phyloP scores from a whole-genome alignment of 768 basidiomycete species.

The Lactarius sp. region DNA sequence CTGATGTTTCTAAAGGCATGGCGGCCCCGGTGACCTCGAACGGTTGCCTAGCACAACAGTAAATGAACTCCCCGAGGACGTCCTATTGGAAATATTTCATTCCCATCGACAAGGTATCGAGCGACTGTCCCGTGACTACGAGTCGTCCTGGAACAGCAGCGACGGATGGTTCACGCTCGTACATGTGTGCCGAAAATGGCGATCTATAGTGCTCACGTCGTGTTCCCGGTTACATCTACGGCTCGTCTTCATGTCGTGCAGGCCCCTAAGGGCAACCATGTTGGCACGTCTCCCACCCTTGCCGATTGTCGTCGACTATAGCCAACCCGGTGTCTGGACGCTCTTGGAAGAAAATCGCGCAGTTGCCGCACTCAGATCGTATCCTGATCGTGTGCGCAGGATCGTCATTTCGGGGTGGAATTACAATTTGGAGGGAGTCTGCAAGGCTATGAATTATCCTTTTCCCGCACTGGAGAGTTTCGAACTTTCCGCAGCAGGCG shows the following conservation, averaged over 20 bases:
- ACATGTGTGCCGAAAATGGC: constrained; percentile 12
- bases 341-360: background rate
- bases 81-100: constrained; percentile 4
- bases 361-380: background rate
- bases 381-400: background rate
- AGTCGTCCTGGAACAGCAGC: background rate
- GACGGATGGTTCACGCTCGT: constrained; percentile 6
- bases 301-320: constrained; percentile 2
- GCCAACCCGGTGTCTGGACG: background rate
- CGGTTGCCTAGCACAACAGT: background rate
- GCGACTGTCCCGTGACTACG: background rate
- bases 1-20: background rate
- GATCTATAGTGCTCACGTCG: background rate
- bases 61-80: background rate
- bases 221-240: background rate
- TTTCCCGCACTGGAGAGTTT: background rate
- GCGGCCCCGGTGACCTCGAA: background rate
- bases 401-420: background rate
- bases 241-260: background rate
- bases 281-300: background rate
- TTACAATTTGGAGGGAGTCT: background rate
- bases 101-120: background rate
- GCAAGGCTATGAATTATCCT: background rate
- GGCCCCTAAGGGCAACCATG: background rate
- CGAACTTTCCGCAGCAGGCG: background rate